Conservation (phyloP, 1,284 basidiomycete genomes). For the Apiotrichum mycotoxinovorans region DNA sequence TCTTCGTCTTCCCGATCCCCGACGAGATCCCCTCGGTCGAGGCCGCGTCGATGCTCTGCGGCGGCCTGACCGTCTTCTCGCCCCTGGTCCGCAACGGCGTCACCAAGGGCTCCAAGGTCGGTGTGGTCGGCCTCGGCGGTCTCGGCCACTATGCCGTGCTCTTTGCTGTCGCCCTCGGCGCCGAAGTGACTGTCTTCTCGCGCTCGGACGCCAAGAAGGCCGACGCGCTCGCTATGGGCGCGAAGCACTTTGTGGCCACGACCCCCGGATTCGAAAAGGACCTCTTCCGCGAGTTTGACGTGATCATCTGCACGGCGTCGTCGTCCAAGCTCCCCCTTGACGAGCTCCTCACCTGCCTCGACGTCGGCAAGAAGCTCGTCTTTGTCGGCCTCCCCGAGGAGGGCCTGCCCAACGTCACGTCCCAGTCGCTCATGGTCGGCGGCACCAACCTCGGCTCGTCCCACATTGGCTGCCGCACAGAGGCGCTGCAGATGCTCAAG, state of each 20-base stretch:
- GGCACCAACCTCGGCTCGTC: slow-evolving; percentile 52
- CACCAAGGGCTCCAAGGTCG: slow-evolving; percentile 64
- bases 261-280: slow-evolving; percentile 53
- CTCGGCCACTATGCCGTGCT: slow-evolving; percentile 60
- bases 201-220: slow-evolving; percentile 61
- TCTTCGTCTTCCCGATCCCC: slow-evolving; percentile 68
- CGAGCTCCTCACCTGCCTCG: slow-evolving; percentile 55
- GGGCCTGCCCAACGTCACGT: slow-evolving; percentile 39
- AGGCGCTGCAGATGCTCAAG: slow-evolving; percentile 60
- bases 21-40: slow-evolving; percentile 58
- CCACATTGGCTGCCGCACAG: slow-evolving; percentile 63
- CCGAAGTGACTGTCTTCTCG: slow-evolving; percentile 65
- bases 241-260: slow-evolving; percentile 56
- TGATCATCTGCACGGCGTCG: slow-evolving; percentile 60
- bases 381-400: slow-evolving; percentile 55
- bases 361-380: slow-evolving; percentile 58
- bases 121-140: slow-evolving; percentile 64
- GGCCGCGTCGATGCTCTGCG: slow-evolving; percentile 59
- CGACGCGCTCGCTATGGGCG: slow-evolving; percentile 64
- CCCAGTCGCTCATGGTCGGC: slow-evolving; percentile 49
- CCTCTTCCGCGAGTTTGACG: slow-evolving; percentile 55
- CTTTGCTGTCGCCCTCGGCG: slow-evolving; percentile 60
- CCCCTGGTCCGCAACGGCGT: slow-evolving; percentile 62
- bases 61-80: slow-evolving; percentile 64
- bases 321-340: slow-evolving; percentile 51